Conservation (phyloP, 345 rosid genomes). For the Laguncularia racemosa region DNA sequence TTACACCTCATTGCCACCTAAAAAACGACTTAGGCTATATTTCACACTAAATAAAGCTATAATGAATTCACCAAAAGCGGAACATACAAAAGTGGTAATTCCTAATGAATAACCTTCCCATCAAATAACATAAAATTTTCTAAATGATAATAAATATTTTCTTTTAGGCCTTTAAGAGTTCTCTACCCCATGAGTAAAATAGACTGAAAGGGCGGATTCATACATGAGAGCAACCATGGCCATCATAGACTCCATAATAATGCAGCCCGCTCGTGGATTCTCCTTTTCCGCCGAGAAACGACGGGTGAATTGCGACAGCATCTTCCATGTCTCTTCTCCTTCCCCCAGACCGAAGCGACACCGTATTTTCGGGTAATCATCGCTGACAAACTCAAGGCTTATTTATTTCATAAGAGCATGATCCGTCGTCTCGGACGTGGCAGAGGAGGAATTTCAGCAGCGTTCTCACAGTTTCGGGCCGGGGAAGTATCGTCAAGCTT, state of each 20-base stretch:
- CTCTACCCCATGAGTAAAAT: too few relatives aligned
- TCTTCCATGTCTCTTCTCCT: conserved; percentile 91
- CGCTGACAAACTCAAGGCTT: not conserved
- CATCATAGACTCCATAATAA: conserved; percentile 52
- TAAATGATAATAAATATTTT: not conserved
- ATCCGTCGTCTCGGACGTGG: too few relatives aligned
- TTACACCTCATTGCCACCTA: conserved; percentile 37
- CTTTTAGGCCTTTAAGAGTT: not conserved
- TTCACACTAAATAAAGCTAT: too few relatives aligned
- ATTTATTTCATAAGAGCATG: too few relatives aligned
- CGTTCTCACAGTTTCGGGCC: conserved; percentile 14
- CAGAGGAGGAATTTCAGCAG: conserved; percentile 3
- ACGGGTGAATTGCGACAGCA: conserved; percentile 53
- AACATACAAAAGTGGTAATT: too few relatives aligned
- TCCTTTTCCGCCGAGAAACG: conserved; percentile 19
- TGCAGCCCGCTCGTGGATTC: conserved; percentile 28
- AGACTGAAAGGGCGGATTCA: not conserved
- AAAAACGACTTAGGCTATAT: not conserved
- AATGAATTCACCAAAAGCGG: too few relatives aligned
- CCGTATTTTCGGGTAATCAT: conserved; percentile 49
- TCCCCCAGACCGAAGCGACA: conserved; percentile 66
- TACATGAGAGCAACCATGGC: conserved; percentile 53
- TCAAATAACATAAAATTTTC: not conserved
- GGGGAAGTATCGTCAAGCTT: conserved; percentile 11
- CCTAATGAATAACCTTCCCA: too few relatives aligned